Evolutionary conservation across 179 eudicot genomes (phyloP).

Genomic region (Spergularia azorica): DNA sequence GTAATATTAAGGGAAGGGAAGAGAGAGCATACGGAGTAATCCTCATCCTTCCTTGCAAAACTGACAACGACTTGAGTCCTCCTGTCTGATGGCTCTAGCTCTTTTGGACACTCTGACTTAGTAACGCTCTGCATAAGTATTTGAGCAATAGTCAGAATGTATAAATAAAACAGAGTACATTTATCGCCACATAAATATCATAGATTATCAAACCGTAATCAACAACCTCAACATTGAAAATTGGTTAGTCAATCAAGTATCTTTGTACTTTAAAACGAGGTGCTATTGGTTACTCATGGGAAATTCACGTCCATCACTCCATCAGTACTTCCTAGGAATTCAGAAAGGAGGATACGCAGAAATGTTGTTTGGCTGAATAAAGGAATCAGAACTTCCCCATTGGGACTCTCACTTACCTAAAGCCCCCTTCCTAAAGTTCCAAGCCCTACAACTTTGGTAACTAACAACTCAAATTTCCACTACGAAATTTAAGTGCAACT

Average conservation of each 20-base stretch:
- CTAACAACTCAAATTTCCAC: no score
- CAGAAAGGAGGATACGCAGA: no score
- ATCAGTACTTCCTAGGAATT: no score
- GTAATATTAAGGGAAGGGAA: background rate
- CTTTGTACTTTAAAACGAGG: no score
- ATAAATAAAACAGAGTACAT: background rate
- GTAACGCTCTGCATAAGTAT: constrained; percentile 52
- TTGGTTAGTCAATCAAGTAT: background rate
- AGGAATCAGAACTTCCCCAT: no score
- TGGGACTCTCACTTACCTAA: no score
- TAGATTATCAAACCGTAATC: background rate
- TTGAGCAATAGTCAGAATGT: constrained; percentile 9
- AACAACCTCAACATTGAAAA: background rate
- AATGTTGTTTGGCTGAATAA: no score
- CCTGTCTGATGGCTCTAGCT: constrained; percentile 53
- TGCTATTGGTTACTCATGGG: no score
- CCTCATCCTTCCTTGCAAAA: constrained; percentile 44
- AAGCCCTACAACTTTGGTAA: no score
- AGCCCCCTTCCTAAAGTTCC: no score
- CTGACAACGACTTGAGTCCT: constrained; percentile 45
- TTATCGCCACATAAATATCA: background rate
- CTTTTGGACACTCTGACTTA: constrained; percentile 64
- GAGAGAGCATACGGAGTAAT: constrained; percentile 45
- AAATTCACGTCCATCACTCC: no score
- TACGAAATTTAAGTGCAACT: background rate